Evolutionary conservation across 768 basidiomycete species (phyloP), one percentile per base, ranked within the genome.

Genomic region (Pholiota conissans): DNA sequence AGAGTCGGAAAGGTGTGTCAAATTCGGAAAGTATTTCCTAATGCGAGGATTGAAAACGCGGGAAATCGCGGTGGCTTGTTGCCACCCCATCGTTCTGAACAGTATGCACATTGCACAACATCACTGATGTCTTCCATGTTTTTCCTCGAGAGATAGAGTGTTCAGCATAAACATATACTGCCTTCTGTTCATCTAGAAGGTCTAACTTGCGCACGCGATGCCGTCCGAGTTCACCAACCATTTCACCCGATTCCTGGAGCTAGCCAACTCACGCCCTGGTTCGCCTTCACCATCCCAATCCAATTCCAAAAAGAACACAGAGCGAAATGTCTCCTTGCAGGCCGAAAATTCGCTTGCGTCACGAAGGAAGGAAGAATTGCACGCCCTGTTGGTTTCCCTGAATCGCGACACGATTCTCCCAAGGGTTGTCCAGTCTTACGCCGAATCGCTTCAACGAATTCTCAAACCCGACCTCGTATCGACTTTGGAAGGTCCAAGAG

Each of bases 211-310:
- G 18, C 5, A 28, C 2, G 18, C 7, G 18, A 70, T 70, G 74
- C 68, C 73, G 49, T 76, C 79, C 37, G 69, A 73, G 40, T 79
- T 79, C 58, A 74, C 76, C 22, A 66, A 70, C 47, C 71, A 76
- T 49, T 70, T 79, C 55, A 69, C 74, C 27, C 66, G 71, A 53
- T 67, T 71, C 49, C 67, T 76, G 40, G 56, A 63, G 39, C 59
- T 70, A 39, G 66, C 66, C 8, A 64, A 62, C 48, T 66, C 56
- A 35, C 70, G 55, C 40, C 66, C 71, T 53, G 54, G 40, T 10
- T 69, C 35, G 7, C 64, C 59, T 47, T 61, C 49, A 20, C 68
- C 59, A 3, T 37, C 35, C 16, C 46, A 28, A 9, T 46, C 49
- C 11, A 30, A 27, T 28, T 10, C 49, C 29, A 10, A 32, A 22